Percentiles rank a stretch among this genome's conserved stretches.
Evolutionary conservation across 148 eudicot species (phyloP).

Genomic region (Rhododendron henanense): DNA sequence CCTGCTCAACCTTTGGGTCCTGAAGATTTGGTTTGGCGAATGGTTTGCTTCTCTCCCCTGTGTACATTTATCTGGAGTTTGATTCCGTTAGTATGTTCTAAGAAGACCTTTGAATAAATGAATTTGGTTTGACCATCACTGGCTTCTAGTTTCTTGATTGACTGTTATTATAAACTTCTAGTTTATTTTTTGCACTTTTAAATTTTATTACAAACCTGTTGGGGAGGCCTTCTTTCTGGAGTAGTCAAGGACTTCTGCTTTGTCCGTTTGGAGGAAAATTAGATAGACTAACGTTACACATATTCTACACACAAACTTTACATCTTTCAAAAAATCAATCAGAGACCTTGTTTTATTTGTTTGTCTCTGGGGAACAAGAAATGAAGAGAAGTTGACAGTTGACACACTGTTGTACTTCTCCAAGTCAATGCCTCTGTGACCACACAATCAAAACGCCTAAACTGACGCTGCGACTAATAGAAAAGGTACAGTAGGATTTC

Average conservation of each 20-base stretch:
- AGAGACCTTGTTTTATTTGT: neutral
- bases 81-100: neutral
- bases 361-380: neutral
- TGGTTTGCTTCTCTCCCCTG: conserved; percentile 49
- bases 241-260: neutral
- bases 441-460: neutral
- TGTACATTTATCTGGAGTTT: neutral
- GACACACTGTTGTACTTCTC: neutral
- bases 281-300: neutral
- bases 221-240: neutral
- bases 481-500: neutral
- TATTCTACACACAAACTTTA: neutral
- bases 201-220: neutral
- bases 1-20: conserved; percentile 97
- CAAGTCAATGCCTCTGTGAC: neutral
- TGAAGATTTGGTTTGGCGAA: conserved; percentile 93
- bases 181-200: neutral
- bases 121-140: neutral
- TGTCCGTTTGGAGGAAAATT: neutral
- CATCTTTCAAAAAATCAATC: neutral
- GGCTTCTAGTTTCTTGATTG: neutral
- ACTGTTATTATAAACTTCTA: neutral
- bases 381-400: neutral
- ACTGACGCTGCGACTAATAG: neutral
- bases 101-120: neutral